These are phyloP conservation scores for Neurospora sp. DNA, from an alignment of 495 filamentous ascomycete species.

Conservation along the genomic window DNA sequence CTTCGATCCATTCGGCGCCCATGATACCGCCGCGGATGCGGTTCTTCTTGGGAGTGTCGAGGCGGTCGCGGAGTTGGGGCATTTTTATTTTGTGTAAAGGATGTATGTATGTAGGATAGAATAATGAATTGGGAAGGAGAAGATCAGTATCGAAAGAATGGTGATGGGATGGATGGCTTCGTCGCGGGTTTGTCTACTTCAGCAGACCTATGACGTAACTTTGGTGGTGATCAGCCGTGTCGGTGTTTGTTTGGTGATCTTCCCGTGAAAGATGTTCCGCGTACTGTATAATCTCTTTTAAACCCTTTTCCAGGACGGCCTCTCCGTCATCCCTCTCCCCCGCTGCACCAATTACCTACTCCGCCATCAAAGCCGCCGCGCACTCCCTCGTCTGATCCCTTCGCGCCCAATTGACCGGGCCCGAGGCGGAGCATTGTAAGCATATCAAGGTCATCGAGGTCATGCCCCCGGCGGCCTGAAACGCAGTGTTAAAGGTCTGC, in stretches of 20 bases:
- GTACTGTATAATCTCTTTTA: too few species aligned
- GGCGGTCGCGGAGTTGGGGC: background rate
- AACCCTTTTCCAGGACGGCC: conserved; percentile 11
- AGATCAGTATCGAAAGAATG: too few species aligned
- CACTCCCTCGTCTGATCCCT: conserved; percentile 48
- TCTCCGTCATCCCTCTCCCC: conserved; percentile 43
- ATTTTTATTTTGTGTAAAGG: too few species aligned
- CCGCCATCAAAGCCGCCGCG: conserved; percentile 48
- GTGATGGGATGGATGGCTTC: too few species aligned
- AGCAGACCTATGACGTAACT: background rate
- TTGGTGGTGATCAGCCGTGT: background rate
- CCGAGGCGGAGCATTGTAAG: background rate
- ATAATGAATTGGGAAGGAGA: too few species aligned
- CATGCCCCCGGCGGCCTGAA: conserved; percentile 44
- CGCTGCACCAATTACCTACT: conserved; percentile 45
- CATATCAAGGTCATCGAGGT: conserved; percentile 52
- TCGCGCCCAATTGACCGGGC: conserved; percentile 43
- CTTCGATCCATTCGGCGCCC: background rate
- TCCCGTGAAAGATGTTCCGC: background rate
- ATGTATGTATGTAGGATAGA: too few species aligned
- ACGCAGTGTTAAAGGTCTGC: too few species aligned
- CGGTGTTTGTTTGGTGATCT: background rate
- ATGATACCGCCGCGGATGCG: background rate
- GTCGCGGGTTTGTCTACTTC: background rate
- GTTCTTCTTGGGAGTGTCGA: background rate